These are phyloP conservation scores for Fusarium musae DNA, from an alignment of 2,329 filamentous ascomycete species.

Conservation along the genomic window DNA sequence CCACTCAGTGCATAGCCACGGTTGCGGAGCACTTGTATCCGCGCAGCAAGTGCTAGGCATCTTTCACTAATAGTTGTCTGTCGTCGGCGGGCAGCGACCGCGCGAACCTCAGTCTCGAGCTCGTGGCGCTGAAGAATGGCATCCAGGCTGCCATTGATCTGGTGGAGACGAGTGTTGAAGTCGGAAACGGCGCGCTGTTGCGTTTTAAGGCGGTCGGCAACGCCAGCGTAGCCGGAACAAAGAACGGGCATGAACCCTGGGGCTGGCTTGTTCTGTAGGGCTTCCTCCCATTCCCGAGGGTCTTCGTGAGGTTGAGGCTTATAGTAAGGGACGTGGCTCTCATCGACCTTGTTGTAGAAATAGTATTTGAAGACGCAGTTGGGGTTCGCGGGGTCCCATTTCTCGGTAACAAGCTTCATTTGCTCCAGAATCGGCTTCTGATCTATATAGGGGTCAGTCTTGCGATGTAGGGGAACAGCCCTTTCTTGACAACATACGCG, in stretches of 20 bases:
- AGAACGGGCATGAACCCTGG: conserved; percentile 81
- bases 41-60: conserved; percentile 78
- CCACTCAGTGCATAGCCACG: conserved; percentile 82
- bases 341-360: conserved; percentile 87
- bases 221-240: conserved; percentile 76
- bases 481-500: conserved; percentile 52
- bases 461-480: not conserved
- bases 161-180: conserved; percentile 78
- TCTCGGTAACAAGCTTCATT: conserved; percentile 74
- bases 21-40: conserved; percentile 83
- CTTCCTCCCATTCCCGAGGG: conserved; percentile 84
- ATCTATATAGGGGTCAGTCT: conserved; percentile 45
- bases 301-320: conserved; percentile 77
- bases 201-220: conserved; percentile 77
- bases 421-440: conserved; percentile 82
- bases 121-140: conserved; percentile 81
- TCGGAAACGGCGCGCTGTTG: conserved; percentile 76
- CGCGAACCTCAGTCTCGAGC: conserved; percentile 78
- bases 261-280: conserved; percentile 81
- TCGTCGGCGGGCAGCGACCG: conserved; percentile 76
- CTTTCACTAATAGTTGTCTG: conserved; percentile 79
- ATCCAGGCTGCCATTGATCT: conserved; percentile 80
- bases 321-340: conserved; percentile 80
- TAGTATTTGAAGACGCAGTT: conserved; percentile 83
- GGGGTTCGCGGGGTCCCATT: conserved; percentile 77